phyloP scores from a whole-genome alignment of 2,329 filamentous ascomycete species.

The Pseudodiploospora longispora region DNA sequence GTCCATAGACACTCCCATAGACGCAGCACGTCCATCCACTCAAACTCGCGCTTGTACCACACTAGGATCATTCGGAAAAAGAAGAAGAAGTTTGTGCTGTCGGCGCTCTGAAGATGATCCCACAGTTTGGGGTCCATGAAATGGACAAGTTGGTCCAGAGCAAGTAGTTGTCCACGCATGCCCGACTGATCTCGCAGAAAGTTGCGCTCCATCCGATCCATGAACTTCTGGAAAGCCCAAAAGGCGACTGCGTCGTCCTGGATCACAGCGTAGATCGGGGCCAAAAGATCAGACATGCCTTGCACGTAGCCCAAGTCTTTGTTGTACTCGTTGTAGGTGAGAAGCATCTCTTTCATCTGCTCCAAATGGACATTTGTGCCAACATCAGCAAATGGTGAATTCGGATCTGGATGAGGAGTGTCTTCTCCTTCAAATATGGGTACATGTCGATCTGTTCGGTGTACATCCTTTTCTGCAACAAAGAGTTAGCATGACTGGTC shows the following conservation, averaged over 20 bases:
- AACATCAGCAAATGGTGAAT: slow-evolving; percentile 84
- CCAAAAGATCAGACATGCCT: slow-evolving; percentile 95
- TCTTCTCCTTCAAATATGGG: slow-evolving; percentile 96
- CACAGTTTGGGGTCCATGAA: slow-evolving; percentile 96
- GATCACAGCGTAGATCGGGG: slow-evolving; percentile 92
- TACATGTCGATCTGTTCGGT: slow-evolving; percentile 89
- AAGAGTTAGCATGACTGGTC: slow-evolving; percentile 10
- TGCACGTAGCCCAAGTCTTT: slow-evolving; percentile 93
- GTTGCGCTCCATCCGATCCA: slow-evolving; percentile 97
- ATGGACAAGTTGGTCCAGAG: slow-evolving; percentile 89
- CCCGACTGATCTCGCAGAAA: slow-evolving; percentile 93
- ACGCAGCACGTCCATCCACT: slow-evolving; percentile 76
- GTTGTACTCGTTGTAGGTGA: slow-evolving; percentile 98
- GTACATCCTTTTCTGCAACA: slow-evolving; percentile 87
- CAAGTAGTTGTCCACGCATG: slow-evolving; percentile 85
- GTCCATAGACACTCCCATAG: slow-evolving; percentile 96
- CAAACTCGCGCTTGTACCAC: slow-evolving; percentile 97
- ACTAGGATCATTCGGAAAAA: slow-evolving; percentile 99
- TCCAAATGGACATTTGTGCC: slow-evolving; percentile 97
- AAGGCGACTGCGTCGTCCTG: slow-evolving; percentile 97
- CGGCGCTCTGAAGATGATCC: slow-evolving; percentile 76
- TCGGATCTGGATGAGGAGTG: slow-evolving; percentile 90
- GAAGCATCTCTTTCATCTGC: slow-evolving; percentile 97
- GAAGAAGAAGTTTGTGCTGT: slow-evolving; percentile 99
- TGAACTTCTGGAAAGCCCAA: slow-evolving; percentile 93